These are phyloP conservation scores for Alternaria infectoria DNA, from an alignment of 2,329 filamentous ascomycete species.

Conservation along the genomic window DNA sequence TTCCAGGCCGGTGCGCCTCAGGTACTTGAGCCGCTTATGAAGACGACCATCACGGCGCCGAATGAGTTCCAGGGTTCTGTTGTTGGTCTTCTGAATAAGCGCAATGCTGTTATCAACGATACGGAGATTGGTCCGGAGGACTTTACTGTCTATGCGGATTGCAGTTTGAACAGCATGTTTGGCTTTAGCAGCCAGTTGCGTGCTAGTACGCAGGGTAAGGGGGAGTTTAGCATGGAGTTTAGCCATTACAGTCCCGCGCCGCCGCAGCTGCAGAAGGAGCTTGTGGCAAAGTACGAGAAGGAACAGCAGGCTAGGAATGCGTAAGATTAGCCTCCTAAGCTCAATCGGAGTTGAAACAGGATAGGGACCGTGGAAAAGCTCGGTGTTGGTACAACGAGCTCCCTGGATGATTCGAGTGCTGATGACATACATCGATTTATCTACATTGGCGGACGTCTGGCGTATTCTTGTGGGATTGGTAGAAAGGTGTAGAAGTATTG, in stretches of 20 bases:
- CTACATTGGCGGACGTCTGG: constrained; percentile 9
- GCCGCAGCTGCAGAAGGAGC: constrained; percentile 83
- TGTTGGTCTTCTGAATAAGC: constrained; percentile 94
- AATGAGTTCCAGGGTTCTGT: constrained; percentile 98
- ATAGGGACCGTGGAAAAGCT: background rate
- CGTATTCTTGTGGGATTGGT: constrained; percentile 10
- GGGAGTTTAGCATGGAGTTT: constrained; percentile 99
- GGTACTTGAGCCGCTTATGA: constrained; percentile 96
- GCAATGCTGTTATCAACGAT: constrained; percentile 91
- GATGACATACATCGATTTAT: constrained; percentile 25
- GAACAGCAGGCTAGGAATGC: constrained; percentile 68
- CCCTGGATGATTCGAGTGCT: background rate
- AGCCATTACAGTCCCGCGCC: constrained; percentile 91
- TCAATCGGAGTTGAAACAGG: constrained; percentile 21
- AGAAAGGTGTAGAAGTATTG: constrained; percentile 19
- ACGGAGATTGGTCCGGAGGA: constrained; percentile 94
- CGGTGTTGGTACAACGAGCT: background rate
- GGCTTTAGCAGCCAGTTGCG: constrained; percentile 91
- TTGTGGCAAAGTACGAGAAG: constrained; percentile 72
- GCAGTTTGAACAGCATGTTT: constrained; percentile 96
- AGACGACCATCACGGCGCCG: constrained; percentile 93
- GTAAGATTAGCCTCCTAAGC: constrained; percentile 48
- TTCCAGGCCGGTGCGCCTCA: constrained; percentile 82
- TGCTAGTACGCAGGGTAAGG: constrained; percentile 95
- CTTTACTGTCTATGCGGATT: constrained; percentile 90